Evolutionary conservation across 345 rosid species (phyloP), one percentile per base, ranked within the genome.

Genomic region (Moricandia arvensis): DNA sequence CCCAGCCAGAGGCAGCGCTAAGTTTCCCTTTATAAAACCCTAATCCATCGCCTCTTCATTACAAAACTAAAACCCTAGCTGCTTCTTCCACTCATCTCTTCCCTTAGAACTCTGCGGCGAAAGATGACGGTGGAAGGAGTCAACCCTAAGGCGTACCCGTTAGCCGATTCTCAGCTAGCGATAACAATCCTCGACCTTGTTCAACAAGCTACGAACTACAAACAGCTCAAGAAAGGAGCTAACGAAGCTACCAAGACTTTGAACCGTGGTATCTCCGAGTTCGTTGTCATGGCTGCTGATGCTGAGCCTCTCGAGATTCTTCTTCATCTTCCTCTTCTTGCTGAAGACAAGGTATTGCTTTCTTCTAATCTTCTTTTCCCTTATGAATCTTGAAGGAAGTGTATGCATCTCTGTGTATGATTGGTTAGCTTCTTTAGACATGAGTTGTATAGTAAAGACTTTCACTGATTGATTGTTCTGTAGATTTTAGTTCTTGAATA

Each of bases 191-290:
- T 91, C 18, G 97, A 93, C 84, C 96, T 93, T 37, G 91, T 93
- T 66, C 94, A 91, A 69, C 97, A 93, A 83, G 98, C 96, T 30
- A 88, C 93, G 30, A 91, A 88, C 60, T 93, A 91, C 91, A 93
- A 91, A 85, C 98, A 93, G 85, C 95, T 93, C 21, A 93, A 91
- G 77, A 93, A 91, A 72, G 95, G 98, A 4, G 96, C 96, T 12
- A 93, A 91, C 76, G 97, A 91, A 90, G 96, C 97, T 34, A 91
- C 98, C 2, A 93, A 93, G 87, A 91, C 97, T 0, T 83, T 94
- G 67, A 94, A 94, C 72, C 88, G 98, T 76, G 97, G 98, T 38
- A 91, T 91, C 73, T 94, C 95, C 4, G 98, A 90, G 63, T 94
- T 94, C 62, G 62, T 94, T 6, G 97, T 86, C 41, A 87, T 89